Percentiles rank a stretch among this genome's conserved stretches.
These are phyloP conservation scores for Raffaelea ambrosiae DNA, from an alignment of 2,329 filamentous ascomycete genomes.

Conservation along the genomic window DNA sequence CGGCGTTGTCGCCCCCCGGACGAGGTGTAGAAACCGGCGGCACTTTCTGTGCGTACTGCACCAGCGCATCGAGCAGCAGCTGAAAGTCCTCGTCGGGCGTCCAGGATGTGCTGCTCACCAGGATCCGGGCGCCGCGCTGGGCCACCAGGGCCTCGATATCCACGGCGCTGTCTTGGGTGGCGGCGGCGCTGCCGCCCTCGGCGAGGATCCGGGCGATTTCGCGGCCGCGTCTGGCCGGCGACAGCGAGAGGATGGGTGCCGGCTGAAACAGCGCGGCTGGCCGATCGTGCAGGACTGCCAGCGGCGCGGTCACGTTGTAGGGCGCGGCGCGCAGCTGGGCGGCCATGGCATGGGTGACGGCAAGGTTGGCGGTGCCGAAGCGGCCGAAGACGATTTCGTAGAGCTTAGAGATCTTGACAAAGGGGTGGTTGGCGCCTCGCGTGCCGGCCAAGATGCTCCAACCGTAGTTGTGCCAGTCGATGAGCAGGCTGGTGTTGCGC, in stretches of 20 bases:
- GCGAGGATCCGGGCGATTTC: constrained; percentile 6
- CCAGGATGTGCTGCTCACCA: constrained; percentile 96
- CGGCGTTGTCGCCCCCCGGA: constrained; percentile 6
- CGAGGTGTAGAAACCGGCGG: constrained; percentile 11
- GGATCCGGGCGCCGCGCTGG: constrained; percentile 26
- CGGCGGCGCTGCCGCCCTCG: not conserved
- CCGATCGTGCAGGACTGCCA: constrained; percentile 75
- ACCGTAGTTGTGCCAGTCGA: constrained; percentile 99
- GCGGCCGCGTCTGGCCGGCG: not conserved
- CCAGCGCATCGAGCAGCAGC: constrained; percentile 73
- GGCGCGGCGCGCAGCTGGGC: constrained; percentile 55
- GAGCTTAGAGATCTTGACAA: constrained; percentile 67
- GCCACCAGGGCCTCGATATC: not conserved
- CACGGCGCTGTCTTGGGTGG: too few species aligned
- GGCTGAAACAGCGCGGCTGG: constrained; percentile 78
- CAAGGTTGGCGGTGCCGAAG: constrained; percentile 65
- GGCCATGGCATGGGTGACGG: constrained; percentile 85
- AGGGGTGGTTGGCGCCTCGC: constrained; percentile 51
- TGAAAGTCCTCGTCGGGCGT: constrained; percentile 94
- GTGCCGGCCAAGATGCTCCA: constrained; percentile 77
- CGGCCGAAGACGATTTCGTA: constrained; percentile 71
- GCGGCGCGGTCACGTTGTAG: constrained; percentile 51
- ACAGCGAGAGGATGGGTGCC: constrained; percentile 24
- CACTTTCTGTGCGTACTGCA: constrained; percentile 43
- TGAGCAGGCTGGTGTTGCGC: constrained; percentile 71